Evolutionary conservation across 1,284 basidiomycete genomes (phyloP).

Genomic region (Heterobasidion annosum): DNA sequence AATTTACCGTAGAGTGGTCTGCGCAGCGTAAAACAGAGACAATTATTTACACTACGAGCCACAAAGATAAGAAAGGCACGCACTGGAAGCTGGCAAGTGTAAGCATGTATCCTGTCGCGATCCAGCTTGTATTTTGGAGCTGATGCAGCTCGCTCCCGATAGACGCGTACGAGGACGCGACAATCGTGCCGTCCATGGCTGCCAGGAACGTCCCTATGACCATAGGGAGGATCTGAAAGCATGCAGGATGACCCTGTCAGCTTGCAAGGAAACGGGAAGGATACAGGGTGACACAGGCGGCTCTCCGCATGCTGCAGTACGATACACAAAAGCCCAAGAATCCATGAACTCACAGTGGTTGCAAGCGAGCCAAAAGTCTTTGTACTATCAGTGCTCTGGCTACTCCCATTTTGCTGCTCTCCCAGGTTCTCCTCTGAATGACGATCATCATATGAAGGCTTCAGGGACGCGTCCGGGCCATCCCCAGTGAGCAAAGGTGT

Average conservation of each 20-base stretch:
- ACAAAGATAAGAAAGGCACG: conserved; percentile 14
- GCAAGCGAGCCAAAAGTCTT: neutral
- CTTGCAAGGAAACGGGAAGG: neutral
- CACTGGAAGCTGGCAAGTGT: conserved; percentile 55
- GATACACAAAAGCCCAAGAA: neutral
- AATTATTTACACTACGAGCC: neutral
- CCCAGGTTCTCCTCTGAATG: too few relatives aligned
- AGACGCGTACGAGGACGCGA: conserved; percentile 49
- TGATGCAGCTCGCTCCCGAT: conserved; percentile 57
- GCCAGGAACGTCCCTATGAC: conserved; percentile 48
- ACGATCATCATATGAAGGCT: too few relatives aligned
- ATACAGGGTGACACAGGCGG: neutral
- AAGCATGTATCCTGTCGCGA: conserved; percentile 54
- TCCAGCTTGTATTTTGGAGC: conserved; percentile 58
- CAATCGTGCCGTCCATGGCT: conserved; percentile 53
- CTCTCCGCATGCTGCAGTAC: neutral
- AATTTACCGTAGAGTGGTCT: conserved; percentile 58
- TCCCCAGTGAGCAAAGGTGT: too few relatives aligned
- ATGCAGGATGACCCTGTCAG: neutral
- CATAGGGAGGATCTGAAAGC: conserved; percentile 42
- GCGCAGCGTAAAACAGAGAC: neutral
- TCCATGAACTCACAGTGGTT: neutral
- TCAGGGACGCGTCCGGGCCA: too few relatives aligned
- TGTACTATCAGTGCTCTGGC: neutral
- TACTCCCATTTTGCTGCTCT: neutral